Evolutionary conservation across 2,329 filamentous ascomycete genomes (phyloP).

Genomic region (Decorospora gaudefroyi): DNA sequence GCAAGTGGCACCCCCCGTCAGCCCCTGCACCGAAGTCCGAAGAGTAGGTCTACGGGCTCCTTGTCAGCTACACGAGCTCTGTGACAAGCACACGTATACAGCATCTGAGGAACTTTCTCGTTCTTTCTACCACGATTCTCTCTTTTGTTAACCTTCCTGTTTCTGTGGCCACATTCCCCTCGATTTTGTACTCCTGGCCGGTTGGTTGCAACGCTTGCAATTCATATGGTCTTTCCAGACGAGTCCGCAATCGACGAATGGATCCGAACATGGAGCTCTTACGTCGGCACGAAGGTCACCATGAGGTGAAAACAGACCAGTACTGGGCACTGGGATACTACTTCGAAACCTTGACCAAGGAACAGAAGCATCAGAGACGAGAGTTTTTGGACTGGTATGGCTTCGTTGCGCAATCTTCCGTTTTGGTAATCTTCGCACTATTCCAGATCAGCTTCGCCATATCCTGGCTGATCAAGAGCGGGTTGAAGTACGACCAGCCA

Average conservation of each 20-base stretch:
- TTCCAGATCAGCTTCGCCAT: conserved; percentile 50
- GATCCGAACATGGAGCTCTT: conserved; percentile 22
- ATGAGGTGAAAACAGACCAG: conserved; percentile 30
- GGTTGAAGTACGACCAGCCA: conserved; percentile 42
- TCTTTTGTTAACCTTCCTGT: no score
- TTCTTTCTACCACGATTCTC: no score
- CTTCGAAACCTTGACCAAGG: conserved; percentile 57
- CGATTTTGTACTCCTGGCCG: no score
- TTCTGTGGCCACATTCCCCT: no score
- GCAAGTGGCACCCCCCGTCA: conserved; percentile 6
- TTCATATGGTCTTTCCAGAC: no score
- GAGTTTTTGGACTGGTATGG: conserved; percentile 60
- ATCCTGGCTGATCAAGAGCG: conserved; percentile 37
- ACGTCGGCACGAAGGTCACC: conserved; percentile 31
- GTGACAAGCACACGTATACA: conserved; percentile 16
- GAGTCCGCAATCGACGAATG: background rate
- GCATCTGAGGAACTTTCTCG: background rate
- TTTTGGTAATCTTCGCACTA: conserved; percentile 52
- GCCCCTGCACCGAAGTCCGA: conserved; percentile 14
- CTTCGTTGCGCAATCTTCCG: conserved; percentile 60
- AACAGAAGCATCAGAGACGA: conserved; percentile 57
- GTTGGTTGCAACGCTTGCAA: no score
- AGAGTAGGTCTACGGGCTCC: conserved; percentile 9
- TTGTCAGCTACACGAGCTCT: conserved; percentile 16
- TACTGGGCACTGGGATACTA: conserved; percentile 54